Evolutionary conservation across 2,329 filamentous ascomycete genomes (phyloP).

Genomic region (Diaporthe australafricana): DNA sequence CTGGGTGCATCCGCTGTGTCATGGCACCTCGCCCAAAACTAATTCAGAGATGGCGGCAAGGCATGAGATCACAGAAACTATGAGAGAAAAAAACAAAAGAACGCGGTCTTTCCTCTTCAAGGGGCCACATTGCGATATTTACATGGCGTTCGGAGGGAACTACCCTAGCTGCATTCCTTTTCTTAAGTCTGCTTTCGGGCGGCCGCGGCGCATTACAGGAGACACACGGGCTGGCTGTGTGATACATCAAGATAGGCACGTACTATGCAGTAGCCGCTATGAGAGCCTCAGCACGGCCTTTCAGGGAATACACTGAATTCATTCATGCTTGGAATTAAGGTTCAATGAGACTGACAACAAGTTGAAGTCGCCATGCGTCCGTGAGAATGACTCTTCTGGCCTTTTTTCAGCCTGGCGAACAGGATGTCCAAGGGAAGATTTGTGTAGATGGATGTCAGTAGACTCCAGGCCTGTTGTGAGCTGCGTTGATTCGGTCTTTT

Average conservation of each 20-base stretch:
- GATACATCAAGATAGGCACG: conserved; percentile 12
- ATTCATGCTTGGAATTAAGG: neutral
- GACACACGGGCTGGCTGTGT: neutral
- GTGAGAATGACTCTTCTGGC: neutral
- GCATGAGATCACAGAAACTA: neutral
- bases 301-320: conserved; percentile 2
- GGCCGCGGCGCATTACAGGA: neutral
- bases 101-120: neutral
- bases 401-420: neutral
- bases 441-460: no score
- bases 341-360: neutral
- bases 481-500: no score
- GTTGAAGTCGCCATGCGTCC: neutral
- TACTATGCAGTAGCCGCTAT: conserved; percentile 18
- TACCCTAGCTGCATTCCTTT: conserved; percentile 23
- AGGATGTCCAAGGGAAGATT: neutral
- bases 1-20: neutral
- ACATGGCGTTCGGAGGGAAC: conserved; percentile 16
- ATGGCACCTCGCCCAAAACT: neutral
- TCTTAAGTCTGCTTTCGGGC: neutral
- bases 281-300: neutral
- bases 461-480: no score
- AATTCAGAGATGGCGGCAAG: neutral
- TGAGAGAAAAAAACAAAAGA: neutral
- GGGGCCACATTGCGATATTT: neutral